Percentiles rank a stretch among this genome's conserved stretches.
phyloP scores from a whole-genome alignment of 345 rosid genomes.

The Lumnitzera littorea region DNA sequence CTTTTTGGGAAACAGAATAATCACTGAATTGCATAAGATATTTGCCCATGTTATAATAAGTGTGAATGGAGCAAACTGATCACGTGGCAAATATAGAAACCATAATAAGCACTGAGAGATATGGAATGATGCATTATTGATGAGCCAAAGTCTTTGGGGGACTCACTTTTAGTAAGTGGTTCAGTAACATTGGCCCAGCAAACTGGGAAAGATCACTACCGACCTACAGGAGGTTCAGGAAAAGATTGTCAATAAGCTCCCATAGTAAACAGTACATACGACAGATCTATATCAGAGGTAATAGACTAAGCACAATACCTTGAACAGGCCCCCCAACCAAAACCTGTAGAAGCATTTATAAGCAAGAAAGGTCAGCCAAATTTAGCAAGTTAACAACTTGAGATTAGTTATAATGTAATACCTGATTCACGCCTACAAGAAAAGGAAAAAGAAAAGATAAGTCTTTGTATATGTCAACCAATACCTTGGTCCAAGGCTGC shows the following conservation, averaged over 20 bases:
- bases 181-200: slow-evolving; percentile 74
- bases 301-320: slow-evolving; percentile 39
- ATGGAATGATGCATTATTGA: neutral
- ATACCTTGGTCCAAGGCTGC: slow-evolving; percentile 81
- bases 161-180: slow-evolving; percentile 71
- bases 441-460: neutral
- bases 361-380: neutral
- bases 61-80: too few species aligned
- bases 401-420: neutral
- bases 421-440: neutral
- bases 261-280: neutral
- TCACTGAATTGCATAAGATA: too few species aligned
- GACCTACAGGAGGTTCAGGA: slow-evolving; percentile 43
- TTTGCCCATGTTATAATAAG: too few species aligned
- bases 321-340: slow-evolving; percentile 85
- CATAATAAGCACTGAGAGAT: neutral
- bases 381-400: neutral
- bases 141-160: slow-evolving; percentile 1
- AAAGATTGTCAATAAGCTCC: slow-evolving; percentile 19
- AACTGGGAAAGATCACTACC: slow-evolving; percentile 78
- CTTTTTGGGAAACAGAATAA: too few species aligned
- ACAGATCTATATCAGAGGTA: slow-evolving; percentile 1
- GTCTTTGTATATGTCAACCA: slow-evolving; percentile 1
- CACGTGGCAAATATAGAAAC: neutral
- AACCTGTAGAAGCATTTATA: slow-evolving; percentile 41